These are phyloP conservation scores for Fulvia fulva DNA, from an alignment of 2,329 filamentous ascomycete species.

Conservation along the genomic window DNA sequence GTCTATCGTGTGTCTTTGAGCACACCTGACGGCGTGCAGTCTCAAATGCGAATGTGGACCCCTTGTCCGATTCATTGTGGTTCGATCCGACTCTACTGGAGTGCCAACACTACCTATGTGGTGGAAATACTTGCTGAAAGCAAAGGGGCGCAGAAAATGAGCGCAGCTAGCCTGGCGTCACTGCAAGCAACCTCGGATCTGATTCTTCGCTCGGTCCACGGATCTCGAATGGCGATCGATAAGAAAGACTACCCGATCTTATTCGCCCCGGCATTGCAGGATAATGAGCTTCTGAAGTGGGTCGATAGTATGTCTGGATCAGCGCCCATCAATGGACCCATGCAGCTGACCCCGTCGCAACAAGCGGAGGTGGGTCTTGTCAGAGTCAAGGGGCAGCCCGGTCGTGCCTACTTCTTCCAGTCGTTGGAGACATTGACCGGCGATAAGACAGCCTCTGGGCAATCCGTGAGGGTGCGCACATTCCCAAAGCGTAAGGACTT, in stretches of 20 bases:
- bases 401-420: slow-evolving; percentile 19
- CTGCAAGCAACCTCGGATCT: slow-evolving; percentile 4
- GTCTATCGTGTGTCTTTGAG: slow-evolving; percentile 9
- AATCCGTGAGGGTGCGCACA: slow-evolving; percentile 7
- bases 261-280: slow-evolving; percentile 2
- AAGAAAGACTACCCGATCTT: slow-evolving; percentile 15
- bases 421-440: not conserved
- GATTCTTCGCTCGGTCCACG: slow-evolving; percentile 10
- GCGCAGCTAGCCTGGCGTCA: not conserved
- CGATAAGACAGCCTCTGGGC: not conserved
- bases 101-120: slow-evolving; percentile 16
- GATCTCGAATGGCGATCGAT: slow-evolving; percentile 5
- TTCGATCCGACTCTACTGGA: slow-evolving; percentile 26
- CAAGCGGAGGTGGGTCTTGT: slow-evolving; percentile 16
- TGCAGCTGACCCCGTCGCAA: not conserved
- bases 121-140: not conserved
- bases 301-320: not conserved
- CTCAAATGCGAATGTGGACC: slow-evolving; percentile 21
- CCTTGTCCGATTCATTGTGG: slow-evolving; percentile 8
- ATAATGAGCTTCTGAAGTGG: slow-evolving; percentile 4
- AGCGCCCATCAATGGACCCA: not conserved
- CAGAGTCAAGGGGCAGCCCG: slow-evolving; percentile 11
- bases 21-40: not conserved
- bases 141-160: not conserved
- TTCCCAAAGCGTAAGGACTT: slow-evolving; percentile 59